These are phyloP conservation scores for Thielaviopsis euricoi DNA, from an alignment of 2,329 filamentous ascomycete species.

Conservation along the genomic window DNA sequence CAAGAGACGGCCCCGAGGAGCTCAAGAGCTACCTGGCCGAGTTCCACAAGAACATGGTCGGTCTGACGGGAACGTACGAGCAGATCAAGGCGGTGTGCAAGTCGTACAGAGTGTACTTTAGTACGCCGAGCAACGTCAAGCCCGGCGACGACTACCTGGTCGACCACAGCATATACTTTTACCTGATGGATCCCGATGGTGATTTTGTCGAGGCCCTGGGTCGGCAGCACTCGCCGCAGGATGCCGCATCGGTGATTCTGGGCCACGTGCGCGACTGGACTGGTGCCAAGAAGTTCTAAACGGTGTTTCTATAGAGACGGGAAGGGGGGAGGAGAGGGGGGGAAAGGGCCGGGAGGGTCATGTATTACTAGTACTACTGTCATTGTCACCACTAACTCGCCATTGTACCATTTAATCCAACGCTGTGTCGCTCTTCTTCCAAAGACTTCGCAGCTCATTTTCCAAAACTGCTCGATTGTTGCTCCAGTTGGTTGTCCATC, in stretches of 20 bases:
- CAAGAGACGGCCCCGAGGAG: conserved; percentile 71
- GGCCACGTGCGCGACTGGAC: conserved; percentile 61
- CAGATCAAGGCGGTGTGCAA: conserved; percentile 91
- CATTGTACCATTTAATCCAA: not conserved
- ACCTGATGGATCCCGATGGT: conserved; percentile 95
- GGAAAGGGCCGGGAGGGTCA: not conserved
- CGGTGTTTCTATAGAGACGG: not conserved
- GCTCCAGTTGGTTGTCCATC: not conserved
- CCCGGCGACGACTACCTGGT: conserved; percentile 93
- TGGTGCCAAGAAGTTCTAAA: conserved; percentile 16
- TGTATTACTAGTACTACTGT: conserved; percentile 5
- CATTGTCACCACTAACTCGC: not conserved
- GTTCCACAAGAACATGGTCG: conserved; percentile 76
- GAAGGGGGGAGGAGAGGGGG: conserved; percentile 1
- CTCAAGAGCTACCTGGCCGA: conserved; percentile 74
- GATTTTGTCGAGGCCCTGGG: conserved; percentile 97
- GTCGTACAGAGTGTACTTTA: conserved; percentile 93
- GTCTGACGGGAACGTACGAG: conserved; percentile 84
- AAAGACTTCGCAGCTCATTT: not conserved
- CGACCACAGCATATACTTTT: conserved; percentile 99
- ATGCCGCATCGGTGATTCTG: conserved; percentile 67
- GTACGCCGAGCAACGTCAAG: conserved; percentile 75
- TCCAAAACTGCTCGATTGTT: no score
- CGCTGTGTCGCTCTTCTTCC: not conserved
- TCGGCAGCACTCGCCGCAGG: conserved; percentile 78